Conservation (phyloP, 306 rosid genomes). For the Acacia melanoxylon region DNA sequence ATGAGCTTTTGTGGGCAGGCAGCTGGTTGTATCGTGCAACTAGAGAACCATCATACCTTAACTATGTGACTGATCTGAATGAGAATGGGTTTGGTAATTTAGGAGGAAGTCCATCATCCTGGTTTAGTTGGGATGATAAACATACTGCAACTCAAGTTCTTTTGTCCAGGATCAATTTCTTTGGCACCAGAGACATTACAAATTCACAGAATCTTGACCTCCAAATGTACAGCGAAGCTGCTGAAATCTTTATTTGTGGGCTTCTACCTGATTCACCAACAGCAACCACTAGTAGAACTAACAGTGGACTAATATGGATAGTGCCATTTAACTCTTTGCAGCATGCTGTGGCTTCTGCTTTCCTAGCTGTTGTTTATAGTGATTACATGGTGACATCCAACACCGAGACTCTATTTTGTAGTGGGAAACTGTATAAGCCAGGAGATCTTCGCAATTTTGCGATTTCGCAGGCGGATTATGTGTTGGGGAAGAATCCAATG, state of each 20-base stretch:
- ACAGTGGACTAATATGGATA: constrained; percentile 72
- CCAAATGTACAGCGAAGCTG: constrained; percentile 62
- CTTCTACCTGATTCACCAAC: constrained; percentile 73
- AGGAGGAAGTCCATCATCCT: constrained; percentile 42
- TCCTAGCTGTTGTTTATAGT: constrained; percentile 64
- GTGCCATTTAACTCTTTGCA: constrained; percentile 55
- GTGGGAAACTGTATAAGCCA: constrained; percentile 48
- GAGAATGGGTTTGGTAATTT: constrained; percentile 44
- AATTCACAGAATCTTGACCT: constrained; percentile 56
- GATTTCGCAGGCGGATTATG: constrained; percentile 68
- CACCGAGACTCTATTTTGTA: constrained; percentile 53
- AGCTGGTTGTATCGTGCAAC: constrained; percentile 75
- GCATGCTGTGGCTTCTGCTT: constrained; percentile 64
- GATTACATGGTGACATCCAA: constrained; percentile 66
- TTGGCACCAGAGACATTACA: constrained; percentile 41
- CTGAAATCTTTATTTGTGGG: constrained; percentile 58
- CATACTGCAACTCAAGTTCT: constrained; percentile 72
- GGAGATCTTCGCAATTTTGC: constrained; percentile 61
- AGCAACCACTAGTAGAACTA: constrained; percentile 55
- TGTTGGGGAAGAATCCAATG: constrained; percentile 57
- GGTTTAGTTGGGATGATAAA: constrained; percentile 88
- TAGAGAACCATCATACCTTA: constrained; percentile 49
- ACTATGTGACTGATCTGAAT: constrained; percentile 55
- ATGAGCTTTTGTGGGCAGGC: constrained; percentile 84
- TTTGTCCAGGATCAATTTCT: constrained; percentile 61